Percentiles rank a stretch among this genome's conserved stretches.
Evolutionary conservation across 129 eudicot genomes (phyloP).

Genomic region (Solidago caesia): DNA sequence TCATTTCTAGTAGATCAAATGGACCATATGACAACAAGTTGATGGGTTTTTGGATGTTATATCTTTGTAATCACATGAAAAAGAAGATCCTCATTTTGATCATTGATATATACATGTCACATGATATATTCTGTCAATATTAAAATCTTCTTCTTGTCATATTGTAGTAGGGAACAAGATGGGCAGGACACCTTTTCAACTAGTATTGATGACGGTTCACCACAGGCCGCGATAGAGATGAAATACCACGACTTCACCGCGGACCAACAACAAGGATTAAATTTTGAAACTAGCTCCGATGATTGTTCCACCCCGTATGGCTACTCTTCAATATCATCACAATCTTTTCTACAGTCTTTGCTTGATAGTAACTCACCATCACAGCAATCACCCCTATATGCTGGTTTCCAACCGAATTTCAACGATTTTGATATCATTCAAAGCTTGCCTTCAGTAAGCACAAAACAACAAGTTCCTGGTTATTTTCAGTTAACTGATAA

Average conservation of each 20-base stretch:
- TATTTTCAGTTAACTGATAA: conserved; percentile 22
- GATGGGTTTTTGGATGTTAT: conserved; percentile 24
- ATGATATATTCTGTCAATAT: conserved; percentile 20
- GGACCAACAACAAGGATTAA: conserved; percentile 22
- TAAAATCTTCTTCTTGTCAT: conserved; percentile 30
- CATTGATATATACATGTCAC: conserved; percentile 18
- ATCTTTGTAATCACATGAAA: conserved; percentile 26
- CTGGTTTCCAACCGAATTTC: conserved; percentile 1
- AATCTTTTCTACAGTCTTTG: conserved; percentile 44
- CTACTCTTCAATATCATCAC: conserved; percentile 31
- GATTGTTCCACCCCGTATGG: conserved; percentile 41
- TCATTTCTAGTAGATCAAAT: conserved; percentile 23
- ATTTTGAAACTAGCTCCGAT: not conserved
- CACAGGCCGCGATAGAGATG: conserved; percentile 16
- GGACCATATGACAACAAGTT: conserved; percentile 20
- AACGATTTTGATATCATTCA: not conserved
- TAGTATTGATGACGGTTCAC: conserved; percentile 18
- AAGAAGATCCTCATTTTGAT: conserved; percentile 27
- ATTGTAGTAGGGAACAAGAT: conserved; percentile 27
- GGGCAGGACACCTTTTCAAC: conserved; percentile 22
- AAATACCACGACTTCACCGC: conserved; percentile 9
- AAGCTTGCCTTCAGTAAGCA: conserved; percentile 18
- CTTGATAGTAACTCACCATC: conserved; percentile 37
- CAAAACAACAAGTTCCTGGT: conserved; percentile 26
- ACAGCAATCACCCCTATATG: conserved; percentile 10